Evolutionary conservation across 2,329 filamentous ascomycete species (phyloP).

Genomic region (Cytospora piceicola): DNA sequence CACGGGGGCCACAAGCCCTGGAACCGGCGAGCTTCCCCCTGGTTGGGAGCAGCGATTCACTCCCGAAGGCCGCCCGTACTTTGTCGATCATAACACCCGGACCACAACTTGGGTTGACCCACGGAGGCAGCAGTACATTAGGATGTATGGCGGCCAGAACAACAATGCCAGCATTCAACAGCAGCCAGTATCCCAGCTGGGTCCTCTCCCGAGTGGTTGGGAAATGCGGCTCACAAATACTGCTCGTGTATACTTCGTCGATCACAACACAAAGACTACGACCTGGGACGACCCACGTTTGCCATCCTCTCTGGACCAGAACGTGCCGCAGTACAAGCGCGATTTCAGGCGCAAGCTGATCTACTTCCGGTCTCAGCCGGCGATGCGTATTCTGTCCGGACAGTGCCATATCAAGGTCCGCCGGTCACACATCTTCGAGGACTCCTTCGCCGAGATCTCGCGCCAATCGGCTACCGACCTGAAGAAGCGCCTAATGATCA

Average conservation of each 20-base stretch:
- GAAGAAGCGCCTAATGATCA: slow-evolving; percentile 99
- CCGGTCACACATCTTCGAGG: slow-evolving; percentile 96
- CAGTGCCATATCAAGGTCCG: slow-evolving; percentile 99
- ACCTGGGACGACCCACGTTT: slow-evolving; percentile 98
- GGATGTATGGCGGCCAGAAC: slow-evolving; percentile 92
- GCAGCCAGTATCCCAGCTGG: slow-evolving; percentile 95
- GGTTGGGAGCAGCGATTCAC: slow-evolving; percentile 97
- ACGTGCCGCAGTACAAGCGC: slow-evolving; percentile 98
- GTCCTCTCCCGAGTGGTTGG: slow-evolving; percentile 94
- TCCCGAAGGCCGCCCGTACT: slow-evolving; percentile 92
- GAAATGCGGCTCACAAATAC: slow-evolving; percentile 99
- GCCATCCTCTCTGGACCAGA: slow-evolving; percentile 94
- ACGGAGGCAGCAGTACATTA: slow-evolving; percentile 94
- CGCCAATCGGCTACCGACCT: slow-evolving; percentile 92
- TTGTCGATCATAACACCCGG: slow-evolving; percentile 97
- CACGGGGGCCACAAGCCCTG: slow-evolving; percentile 90
- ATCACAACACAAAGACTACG: slow-evolving; percentile 99
- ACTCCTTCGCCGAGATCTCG: slow-evolving; percentile 98
- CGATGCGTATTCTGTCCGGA: slow-evolving; percentile 90
- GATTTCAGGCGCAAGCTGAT: slow-evolving; percentile 98
- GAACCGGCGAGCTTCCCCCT: slow-evolving; percentile 90
- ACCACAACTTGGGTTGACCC: slow-evolving; percentile 99
- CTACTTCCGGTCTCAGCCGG: slow-evolving; percentile 98
- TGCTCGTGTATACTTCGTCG: slow-evolving; percentile 96
- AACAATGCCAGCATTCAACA: slow-evolving; percentile 90